phyloP scores from a whole-genome alignment of 192 early-diverging fungal genomes.

The Rhizoclosmatium sp. region DNA sequence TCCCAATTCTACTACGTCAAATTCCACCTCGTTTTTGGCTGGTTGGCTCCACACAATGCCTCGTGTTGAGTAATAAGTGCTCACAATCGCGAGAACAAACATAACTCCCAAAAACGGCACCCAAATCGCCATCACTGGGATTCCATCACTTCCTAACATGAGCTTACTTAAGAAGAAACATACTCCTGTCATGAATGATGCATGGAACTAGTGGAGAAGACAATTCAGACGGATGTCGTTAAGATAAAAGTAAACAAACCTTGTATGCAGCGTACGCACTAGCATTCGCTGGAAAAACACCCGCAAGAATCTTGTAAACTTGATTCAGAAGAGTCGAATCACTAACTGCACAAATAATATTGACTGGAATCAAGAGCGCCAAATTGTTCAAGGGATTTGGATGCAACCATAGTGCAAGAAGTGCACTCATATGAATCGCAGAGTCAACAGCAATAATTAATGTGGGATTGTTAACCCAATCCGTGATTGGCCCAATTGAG shows the following conservation, averaged over 20 bases:
- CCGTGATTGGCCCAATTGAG: constrained; percentile 34
- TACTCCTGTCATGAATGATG: constrained; percentile 25
- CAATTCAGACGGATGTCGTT: not conserved
- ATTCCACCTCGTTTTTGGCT: not conserved
- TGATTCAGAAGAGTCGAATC: constrained; percentile 38
- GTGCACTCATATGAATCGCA: constrained; percentile 2
- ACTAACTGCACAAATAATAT: constrained; percentile 24
- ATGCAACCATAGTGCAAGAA: constrained; percentile 24
- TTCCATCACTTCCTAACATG: constrained; percentile 1
- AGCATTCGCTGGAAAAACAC: constrained; percentile 19
- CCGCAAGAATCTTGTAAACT: constrained; percentile 33
- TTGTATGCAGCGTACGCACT: constrained; percentile 32
- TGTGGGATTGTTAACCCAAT: constrained; percentile 17
- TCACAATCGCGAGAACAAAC: constrained; percentile 10
- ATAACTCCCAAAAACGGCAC: not conserved
- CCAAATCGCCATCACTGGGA: constrained; percentile 19
- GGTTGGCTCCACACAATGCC: constrained; percentile 2
- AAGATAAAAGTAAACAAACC: not conserved
- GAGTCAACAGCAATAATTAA: constrained; percentile 18
- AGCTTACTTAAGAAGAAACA: constrained; percentile 26
- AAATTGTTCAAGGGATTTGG: constrained; percentile 15
- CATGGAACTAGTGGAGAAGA: constrained; percentile 9
- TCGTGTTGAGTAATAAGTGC: not conserved
- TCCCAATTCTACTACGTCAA: not conserved
- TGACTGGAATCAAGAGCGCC: constrained; percentile 4